These are phyloP conservation scores for Paraphoma chrysanthemicola DNA, from an alignment of 2,329 filamentous ascomycete genomes.

Conservation along the genomic window DNA sequence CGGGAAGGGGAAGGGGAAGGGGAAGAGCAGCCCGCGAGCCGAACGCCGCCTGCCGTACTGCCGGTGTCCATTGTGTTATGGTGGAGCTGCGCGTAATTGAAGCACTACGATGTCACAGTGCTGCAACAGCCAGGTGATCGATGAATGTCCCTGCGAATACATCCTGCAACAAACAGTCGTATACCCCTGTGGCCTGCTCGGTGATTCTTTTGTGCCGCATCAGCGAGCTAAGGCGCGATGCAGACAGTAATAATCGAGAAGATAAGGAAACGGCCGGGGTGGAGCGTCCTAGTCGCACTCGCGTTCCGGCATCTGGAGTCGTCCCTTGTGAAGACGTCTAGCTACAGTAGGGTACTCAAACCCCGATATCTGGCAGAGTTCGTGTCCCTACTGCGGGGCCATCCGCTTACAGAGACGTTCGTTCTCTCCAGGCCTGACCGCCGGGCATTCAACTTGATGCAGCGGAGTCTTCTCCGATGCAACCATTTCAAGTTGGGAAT, in stretches of 20 bases:
- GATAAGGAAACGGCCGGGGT: neutral
- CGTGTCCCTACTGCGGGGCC: neutral
- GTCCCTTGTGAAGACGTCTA: too few species aligned
- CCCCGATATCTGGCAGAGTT: neutral
- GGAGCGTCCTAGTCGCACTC: neutral
- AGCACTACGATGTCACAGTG: neutral
- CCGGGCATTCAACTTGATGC: neutral
- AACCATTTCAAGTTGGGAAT: neutral
- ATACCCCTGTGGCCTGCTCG: neutral
- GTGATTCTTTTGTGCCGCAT: neutral
- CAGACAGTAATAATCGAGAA: neutral
- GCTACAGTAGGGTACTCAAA: neutral
- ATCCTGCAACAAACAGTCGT: neutral
- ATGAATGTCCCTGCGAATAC: neutral
- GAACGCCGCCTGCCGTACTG: slow-evolving; percentile 7
- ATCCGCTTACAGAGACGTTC: neutral
- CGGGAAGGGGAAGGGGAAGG: slow-evolving; percentile 4
- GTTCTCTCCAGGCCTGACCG: neutral
- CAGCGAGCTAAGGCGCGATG: neutral
- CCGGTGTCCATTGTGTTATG: slow-evolving; percentile 1
- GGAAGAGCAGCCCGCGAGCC: neutral
- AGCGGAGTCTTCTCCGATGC: neutral
- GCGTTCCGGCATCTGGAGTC: too few species aligned
- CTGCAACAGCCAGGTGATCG: neutral
- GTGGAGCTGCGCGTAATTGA: neutral